Evolutionary conservation across 805 yeast genomes (phyloP), one percentile per base, ranked within the genome.

Genomic region (Kodamaea hsintzibuensis): DNA sequence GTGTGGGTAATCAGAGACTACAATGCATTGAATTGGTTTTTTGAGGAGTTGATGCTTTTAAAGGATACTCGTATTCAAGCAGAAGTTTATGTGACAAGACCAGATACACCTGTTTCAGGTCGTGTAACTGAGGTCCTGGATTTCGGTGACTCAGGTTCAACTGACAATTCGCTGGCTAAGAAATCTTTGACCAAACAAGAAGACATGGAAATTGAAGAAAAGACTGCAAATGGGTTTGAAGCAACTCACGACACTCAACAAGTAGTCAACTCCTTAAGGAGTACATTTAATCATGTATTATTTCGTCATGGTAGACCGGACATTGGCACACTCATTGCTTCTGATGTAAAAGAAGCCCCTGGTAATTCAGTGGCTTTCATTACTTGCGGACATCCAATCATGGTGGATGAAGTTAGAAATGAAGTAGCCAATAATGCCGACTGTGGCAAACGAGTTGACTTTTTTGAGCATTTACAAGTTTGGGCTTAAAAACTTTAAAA

Each of bases 1-100:
- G 68, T 80, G 43, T 89, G 96, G 96, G 76, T 80, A 13, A 74
- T 88, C 9, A 73, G 85, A 55, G 81, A 83, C 38, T 72, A 75
- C 55, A 71, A 70, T 43, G 77, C 84, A 9, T 63, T 88, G 7
- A 55, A 61, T 19, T 79, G 84, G 82, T 79, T 81, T 55, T 65
- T 66, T 40, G 74, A 74, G 13, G 85, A 82, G 57, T 60, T 75
- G 49, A 56, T 53, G 16, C 51, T 59, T 9, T 63, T 76, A 44
- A 58, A 64, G 22, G 51, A 55, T 7, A 56, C 66, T n/a, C 62
- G 64, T 13, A 64, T 74, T 30, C 62, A 71, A n/a, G 62, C 71
- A 2, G 63, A 62, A 1, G 57, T 73, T n/a, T 68, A 65, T 56
- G 55, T 71, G 3, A 70, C 71, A 57, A 57, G 58, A 50, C 76